Conservation (phyloP, 495 filamentous ascomycete genomes). For the Pseudomonodictys pantanalensis region DNA sequence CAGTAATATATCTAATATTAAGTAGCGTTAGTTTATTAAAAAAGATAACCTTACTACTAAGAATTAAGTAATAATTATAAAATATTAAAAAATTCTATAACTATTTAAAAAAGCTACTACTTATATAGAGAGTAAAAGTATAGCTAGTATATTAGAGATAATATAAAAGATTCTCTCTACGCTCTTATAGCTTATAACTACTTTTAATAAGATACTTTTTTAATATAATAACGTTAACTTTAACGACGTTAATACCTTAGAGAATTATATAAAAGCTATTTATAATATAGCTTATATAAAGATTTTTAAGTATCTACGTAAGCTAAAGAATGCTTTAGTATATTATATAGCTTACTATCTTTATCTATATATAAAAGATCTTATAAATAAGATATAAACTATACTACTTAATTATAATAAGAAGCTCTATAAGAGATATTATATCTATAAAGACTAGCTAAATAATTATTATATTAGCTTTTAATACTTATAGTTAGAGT, state of each 20-base stretch:
- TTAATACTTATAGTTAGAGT: not conserved
- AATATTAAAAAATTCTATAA: constrained; percentile 1
- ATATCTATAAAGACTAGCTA: not conserved
- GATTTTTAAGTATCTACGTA: not conserved
- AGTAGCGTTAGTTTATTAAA: not conserved
- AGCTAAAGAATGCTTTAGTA: not conserved
- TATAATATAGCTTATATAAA: not conserved
- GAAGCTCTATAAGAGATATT: not conserved
- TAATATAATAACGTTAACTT: not conserved
- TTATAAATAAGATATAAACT: not conserved
- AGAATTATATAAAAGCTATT: constrained; percentile 1
- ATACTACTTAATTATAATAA: not conserved
- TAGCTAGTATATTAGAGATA: not conserved
- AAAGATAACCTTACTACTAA: not conserved
- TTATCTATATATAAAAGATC: not conserved
- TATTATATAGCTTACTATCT: not conserved
- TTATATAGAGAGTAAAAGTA: not conserved
- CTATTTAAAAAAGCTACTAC: constrained; percentile 3
- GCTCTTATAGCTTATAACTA: not conserved
- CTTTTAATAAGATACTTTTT: not conserved
- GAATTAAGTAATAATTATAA: not conserved
- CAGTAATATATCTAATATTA: too few species aligned
- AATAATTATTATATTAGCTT: not conserved
- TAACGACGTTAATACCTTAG: constrained; percentile 4
- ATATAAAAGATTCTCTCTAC: not conserved